A percentile compares a stretch with the other conserved stretches of the same genome.
phyloP scores from a whole-genome alignment of 805 yeast species.

The Jamesozyma gamospora region DNA sequence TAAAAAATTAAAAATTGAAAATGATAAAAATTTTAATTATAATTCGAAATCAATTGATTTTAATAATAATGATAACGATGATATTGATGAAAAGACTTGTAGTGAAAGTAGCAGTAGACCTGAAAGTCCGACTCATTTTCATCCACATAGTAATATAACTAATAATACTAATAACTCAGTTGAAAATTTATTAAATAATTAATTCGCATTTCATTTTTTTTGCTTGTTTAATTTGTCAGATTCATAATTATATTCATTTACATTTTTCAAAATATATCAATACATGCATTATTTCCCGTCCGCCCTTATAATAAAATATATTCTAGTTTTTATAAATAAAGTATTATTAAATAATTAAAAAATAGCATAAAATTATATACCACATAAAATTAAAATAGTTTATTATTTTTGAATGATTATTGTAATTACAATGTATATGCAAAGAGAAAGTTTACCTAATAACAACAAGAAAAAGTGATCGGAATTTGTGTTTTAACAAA shows the following conservation, averaged over 20 bases:
- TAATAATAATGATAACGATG: slow-evolving; percentile 3
- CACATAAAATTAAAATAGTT: too few relatives aligned
- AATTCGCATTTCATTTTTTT: not conserved
- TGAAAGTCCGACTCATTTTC: slow-evolving; percentile 12
- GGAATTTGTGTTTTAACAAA: too few relatives aligned
- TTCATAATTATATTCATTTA: not conserved
- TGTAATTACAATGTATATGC: too few relatives aligned
- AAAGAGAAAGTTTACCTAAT: too few relatives aligned
- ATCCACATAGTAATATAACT: slow-evolving; percentile 10
- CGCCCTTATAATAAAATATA: too few relatives aligned
- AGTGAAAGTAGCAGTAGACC: slow-evolving; percentile 24
- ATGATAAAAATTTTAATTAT: not conserved
- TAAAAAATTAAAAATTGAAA: not conserved
- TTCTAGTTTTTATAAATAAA: too few relatives aligned
- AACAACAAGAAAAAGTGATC: too few relatives aligned
- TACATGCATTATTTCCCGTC: too few relatives aligned
- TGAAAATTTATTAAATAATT: slow-evolving; percentile 6
- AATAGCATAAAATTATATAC: too few relatives aligned
- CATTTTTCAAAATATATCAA: too few relatives aligned
- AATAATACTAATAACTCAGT: slow-evolving; percentile 1
- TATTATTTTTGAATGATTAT: too few relatives aligned
- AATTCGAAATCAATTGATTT: not conserved
- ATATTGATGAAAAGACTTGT: slow-evolving; percentile 22
- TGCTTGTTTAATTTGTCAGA: not conserved
- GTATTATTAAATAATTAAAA: too few relatives aligned